A percentile compares a stretch with the other conserved stretches of the same genome.
Conservation (phyloP, 495 filamentous ascomycete genomes). For the Ramalina peruviana region DNA sequence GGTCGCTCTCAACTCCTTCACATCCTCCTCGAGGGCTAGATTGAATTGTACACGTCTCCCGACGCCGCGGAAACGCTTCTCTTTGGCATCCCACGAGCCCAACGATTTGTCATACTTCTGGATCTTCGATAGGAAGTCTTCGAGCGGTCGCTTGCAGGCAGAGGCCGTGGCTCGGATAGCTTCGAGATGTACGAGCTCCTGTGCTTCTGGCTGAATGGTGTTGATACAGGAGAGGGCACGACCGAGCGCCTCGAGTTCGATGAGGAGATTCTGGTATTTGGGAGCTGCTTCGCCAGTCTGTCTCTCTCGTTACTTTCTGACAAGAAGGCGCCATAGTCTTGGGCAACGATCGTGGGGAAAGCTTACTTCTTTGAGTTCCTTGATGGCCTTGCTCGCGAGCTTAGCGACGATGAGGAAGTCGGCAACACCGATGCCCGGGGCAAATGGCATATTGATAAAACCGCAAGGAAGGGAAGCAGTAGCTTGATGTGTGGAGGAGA, state of each 20-base stretch:
- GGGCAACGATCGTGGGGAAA: too few relatives aligned
- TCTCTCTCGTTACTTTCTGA: too few relatives aligned
- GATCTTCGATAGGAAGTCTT: background rate
- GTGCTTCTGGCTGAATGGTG: background rate
- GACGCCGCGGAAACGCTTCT: background rate
- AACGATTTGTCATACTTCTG: constrained; percentile 2
- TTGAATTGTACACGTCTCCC: background rate
- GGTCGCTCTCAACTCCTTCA: background rate
- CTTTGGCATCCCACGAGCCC: background rate
- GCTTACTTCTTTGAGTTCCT: too few relatives aligned
- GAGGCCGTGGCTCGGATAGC: background rate
- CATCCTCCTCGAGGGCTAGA: background rate
- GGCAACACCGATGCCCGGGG: too few relatives aligned
- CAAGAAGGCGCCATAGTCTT: too few relatives aligned
- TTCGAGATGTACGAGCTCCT: background rate
- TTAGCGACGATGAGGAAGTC: too few relatives aligned
- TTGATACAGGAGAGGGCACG: background rate
- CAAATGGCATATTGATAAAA: too few relatives aligned
- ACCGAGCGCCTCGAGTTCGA: background rate
- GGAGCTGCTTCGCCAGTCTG: background rate
- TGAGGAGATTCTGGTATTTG: background rate
- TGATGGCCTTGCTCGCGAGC: too few relatives aligned
- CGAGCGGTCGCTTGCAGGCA: constrained; percentile 6
- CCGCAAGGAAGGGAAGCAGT: too few relatives aligned
- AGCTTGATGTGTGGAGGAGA: too few relatives aligned